phyloP scores from a whole-genome alignment of 2,329 filamentous ascomycete species.

The Ophiocordyceps unilateralis region DNA sequence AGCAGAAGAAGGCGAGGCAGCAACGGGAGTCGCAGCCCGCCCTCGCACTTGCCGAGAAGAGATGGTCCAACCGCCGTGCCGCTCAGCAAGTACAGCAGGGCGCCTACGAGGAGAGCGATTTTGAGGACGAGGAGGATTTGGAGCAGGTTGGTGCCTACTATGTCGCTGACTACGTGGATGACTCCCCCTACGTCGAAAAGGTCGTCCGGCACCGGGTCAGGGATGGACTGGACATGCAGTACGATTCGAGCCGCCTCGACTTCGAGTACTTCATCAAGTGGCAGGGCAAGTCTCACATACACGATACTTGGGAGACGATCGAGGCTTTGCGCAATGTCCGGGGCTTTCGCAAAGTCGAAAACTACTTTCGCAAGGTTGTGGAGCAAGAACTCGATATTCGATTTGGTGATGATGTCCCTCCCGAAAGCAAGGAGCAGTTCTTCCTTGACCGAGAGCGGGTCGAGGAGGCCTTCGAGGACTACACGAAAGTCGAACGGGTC shows the following conservation, averaged over 20 bases:
- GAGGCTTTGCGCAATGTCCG: constrained; percentile 59
- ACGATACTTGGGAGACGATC: constrained; percentile 85
- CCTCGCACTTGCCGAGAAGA: constrained; percentile 59
- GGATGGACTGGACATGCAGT: constrained; percentile 43
- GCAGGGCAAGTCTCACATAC: constrained; percentile 88
- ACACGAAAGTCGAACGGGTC: constrained; percentile 81
- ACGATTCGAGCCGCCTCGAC: constrained; percentile 48
- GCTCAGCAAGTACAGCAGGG: constrained; percentile 53
- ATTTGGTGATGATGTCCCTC: constrained; percentile 57
- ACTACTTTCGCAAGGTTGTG: constrained; percentile 78
- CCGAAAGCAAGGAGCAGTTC: constrained; percentile 83
- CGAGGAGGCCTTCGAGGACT: constrained; percentile 74
- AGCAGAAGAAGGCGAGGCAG: constrained; percentile 62
- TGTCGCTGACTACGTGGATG: constrained; percentile 52
- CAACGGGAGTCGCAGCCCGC: constrained; percentile 51
- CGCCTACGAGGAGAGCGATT: constrained; percentile 49
- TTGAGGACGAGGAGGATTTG: constrained; percentile 47
- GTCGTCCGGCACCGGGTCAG: constrained; percentile 74
- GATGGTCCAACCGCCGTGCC: constrained; percentile 78
- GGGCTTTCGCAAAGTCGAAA: constrained; percentile 79
- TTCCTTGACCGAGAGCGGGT: constrained; percentile 88
- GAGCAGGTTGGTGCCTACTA: constrained; percentile 45
- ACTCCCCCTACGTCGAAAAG: constrained; percentile 72
- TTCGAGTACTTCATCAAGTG: constrained; percentile 94
- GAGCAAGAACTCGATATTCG: constrained; percentile 63